These are phyloP conservation scores for Dissophora ornata DNA, from an alignment of 192 early-diverging fungal species.

Conservation along the genomic window DNA sequence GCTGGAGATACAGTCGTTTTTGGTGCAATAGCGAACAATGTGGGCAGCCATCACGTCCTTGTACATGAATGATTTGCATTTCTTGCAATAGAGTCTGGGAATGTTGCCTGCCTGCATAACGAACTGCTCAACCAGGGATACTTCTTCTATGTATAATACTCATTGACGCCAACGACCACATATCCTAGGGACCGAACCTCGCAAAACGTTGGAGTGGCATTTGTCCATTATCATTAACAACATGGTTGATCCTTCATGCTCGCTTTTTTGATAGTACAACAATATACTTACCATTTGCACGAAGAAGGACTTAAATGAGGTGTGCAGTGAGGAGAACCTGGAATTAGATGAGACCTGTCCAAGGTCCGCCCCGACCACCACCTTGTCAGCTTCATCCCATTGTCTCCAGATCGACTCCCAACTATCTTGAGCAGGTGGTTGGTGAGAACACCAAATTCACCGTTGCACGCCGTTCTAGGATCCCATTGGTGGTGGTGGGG, in stretches of 20 bases:
- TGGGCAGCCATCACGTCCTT: constrained; percentile 6
- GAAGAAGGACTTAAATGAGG: no score
- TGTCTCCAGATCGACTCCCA: neutral
- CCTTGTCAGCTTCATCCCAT: constrained; percentile 16
- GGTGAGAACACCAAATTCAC: neutral
- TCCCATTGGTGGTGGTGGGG: constrained; percentile 13
- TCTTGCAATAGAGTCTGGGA: neutral
- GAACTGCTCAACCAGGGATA: constrained; percentile 21
- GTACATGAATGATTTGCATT: constrained; percentile 4
- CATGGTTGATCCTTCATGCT: neutral
- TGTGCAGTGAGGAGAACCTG: no score
- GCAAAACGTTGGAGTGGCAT: neutral
- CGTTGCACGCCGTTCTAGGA: neutral
- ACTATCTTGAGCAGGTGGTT: constrained; percentile 5
- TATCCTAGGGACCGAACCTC: no score
- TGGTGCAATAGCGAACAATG: no score
- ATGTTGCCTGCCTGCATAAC: constrained; percentile 11
- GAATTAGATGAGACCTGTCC: no score
- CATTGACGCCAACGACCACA: no score
- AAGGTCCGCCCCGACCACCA: constrained; percentile 20
- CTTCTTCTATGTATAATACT: constrained; percentile 26
- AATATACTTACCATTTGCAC: no score
- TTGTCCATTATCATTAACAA: neutral
- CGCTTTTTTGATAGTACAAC: neutral
- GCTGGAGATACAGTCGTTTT: no score